phyloP scores from a whole-genome alignment of 2,329 filamentous ascomycete species.

The Triangularia verruculosa region DNA sequence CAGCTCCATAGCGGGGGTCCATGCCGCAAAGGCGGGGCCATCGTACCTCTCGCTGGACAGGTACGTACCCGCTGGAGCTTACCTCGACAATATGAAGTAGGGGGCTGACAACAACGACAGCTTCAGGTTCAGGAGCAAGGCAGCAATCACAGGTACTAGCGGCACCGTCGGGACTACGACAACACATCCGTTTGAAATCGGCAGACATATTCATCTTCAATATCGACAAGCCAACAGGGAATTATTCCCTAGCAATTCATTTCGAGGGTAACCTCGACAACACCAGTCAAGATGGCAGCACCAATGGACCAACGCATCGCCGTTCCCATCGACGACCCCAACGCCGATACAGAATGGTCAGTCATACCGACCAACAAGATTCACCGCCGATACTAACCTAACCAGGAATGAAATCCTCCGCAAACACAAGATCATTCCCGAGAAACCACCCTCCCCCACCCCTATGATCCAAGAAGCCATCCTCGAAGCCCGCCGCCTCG shows the following conservation, averaged over 20 bases:
- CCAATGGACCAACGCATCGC: slow-evolving; percentile 62
- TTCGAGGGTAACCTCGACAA: not conserved
- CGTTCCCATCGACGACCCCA: slow-evolving; percentile 90
- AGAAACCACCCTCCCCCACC: slow-evolving; percentile 92
- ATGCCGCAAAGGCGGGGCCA: not conserved
- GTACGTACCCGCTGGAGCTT: not conserved
- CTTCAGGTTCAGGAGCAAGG: slow-evolving; percentile 10
- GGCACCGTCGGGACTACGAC: not conserved
- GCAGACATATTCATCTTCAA: not conserved
- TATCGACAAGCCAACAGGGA: not conserved
- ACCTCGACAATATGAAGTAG: not conserved
- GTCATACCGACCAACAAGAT: not conserved
- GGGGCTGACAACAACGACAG: slow-evolving; percentile 1
- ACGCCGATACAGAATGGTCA: slow-evolving; percentile 97
- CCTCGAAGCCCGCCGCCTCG: slow-evolving; percentile 74
- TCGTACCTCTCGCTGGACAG: not conserved
- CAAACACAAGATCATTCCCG: slow-evolving; percentile 95
- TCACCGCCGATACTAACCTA: slow-evolving; percentile 6
- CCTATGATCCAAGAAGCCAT: slow-evolving; percentile 96
- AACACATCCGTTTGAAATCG: not conserved
- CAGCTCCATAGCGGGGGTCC: not conserved
- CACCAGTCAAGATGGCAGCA: slow-evolving; percentile 50
- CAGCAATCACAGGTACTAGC: slow-evolving; percentile 9
- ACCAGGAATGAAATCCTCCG: slow-evolving; percentile 95
- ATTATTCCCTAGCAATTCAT: not conserved